Evolutionary conservation across 257 asterid species (phyloP).

Genomic region (Lithospermum erythrorhizon): DNA sequence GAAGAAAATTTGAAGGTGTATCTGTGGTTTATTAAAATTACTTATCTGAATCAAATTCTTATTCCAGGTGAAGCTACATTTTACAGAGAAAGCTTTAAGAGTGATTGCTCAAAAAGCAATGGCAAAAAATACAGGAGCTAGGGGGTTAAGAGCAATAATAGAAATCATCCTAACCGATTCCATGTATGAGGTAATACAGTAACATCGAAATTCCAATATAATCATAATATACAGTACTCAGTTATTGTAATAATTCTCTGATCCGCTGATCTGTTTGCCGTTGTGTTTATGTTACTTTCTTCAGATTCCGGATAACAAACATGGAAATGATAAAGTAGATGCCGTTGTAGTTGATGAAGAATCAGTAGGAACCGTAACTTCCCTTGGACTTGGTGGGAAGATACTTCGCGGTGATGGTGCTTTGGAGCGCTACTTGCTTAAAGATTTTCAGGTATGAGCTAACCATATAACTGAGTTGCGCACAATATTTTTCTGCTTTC

Average conservation of each 20-base stretch:
- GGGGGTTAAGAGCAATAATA: conserved; percentile 78
- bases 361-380: conserved; percentile 46
- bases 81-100: conserved; percentile 55
- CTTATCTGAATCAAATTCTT: not conserved
- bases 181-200: conserved; percentile 74
- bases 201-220: not conserved
- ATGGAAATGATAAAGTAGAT: conserved; percentile 53
- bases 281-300: conserved; percentile 1
- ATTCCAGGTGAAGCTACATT: conserved; percentile 71
- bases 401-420: conserved; percentile 68
- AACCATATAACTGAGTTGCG: not conserved
- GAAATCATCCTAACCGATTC: conserved; percentile 77
- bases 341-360: conserved; percentile 78
- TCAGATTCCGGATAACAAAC: conserved; percentile 69
- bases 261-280: not conserved
- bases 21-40: not conserved
- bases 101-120: conserved; percentile 63
- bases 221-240: not conserved
- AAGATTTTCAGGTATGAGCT: conserved; percentile 32
- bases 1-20: not conserved
- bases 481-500: conserved; percentile 6
- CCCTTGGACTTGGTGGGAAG: conserved; percentile 69
- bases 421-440: conserved; percentile 45
- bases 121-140: conserved; percentile 85
- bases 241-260: not conserved